A percentile compares a stretch with the other conserved stretches of the same genome.
These are phyloP conservation scores for Microsporum ferrugineum DNA, from an alignment of 2,329 filamentous ascomycete genomes.

Conservation along the genomic window DNA sequence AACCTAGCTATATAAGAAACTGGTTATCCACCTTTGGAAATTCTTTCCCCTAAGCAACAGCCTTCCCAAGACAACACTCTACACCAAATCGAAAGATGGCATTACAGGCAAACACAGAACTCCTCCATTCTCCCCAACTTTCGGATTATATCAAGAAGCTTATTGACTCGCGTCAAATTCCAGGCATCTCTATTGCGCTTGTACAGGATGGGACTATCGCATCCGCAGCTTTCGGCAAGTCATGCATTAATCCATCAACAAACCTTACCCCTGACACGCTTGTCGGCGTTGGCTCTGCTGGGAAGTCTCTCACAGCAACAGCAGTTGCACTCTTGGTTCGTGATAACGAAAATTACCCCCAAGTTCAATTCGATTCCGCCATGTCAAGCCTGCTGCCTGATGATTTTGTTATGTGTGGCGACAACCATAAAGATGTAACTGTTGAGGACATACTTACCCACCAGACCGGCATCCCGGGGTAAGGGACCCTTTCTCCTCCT, in stretches of 20 bases:
- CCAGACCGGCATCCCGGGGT: slow-evolving; percentile 40
- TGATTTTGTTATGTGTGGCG: slow-evolving; percentile 42
- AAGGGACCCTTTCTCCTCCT: slow-evolving; percentile 22
- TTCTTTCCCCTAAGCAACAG: too few relatives aligned
- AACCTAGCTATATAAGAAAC: too few relatives aligned
- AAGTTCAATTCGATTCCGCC: slow-evolving; percentile 38
- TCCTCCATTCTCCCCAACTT: neutral
- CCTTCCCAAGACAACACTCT: too few relatives aligned
- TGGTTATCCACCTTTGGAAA: too few relatives aligned
- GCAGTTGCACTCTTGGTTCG: slow-evolving; percentile 34
- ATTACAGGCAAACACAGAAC: neutral
- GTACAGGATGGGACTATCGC: neutral
- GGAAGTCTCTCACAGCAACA: slow-evolving; percentile 22
- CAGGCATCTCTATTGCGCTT: neutral
- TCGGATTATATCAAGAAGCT: neutral
- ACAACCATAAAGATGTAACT: slow-evolving; percentile 39
- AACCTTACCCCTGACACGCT: slow-evolving; percentile 17
- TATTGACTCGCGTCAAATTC: neutral
- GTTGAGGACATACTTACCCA: slow-evolving; percentile 46
- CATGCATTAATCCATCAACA: neutral
- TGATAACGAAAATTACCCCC: slow-evolving; percentile 24
- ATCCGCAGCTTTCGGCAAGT: neutral
- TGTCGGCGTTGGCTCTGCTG: slow-evolving; percentile 18
- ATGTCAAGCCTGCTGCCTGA: slow-evolving; percentile 40
- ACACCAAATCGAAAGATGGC: too few relatives aligned